A percentile compares a stretch with the other conserved stretches of the same genome.
phyloP scores from a whole-genome alignment of 1,284 basidiomycete genomes.

The Malassezia psittaci region DNA sequence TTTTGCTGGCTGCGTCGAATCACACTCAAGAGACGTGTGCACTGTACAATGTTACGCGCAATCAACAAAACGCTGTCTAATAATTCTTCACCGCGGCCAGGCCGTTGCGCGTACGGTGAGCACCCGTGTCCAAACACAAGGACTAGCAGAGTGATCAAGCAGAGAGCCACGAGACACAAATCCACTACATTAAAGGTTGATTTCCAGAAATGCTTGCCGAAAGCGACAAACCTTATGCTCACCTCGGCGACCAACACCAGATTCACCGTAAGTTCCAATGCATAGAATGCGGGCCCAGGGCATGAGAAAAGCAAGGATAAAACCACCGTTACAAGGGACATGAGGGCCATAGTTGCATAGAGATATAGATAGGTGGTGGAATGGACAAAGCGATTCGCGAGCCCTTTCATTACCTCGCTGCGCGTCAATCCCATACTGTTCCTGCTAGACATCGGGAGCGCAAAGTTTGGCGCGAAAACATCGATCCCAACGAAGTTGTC shows the following conservation, averaged over 20 bases:
- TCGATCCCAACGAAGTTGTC: slow-evolving; percentile 8
- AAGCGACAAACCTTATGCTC: slow-evolving; percentile 34
- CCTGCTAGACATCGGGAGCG: background rate
- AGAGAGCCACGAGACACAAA: slow-evolving; percentile 36
- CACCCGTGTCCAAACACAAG: slow-evolving; percentile 45
- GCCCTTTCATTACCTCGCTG: slow-evolving; percentile 42
- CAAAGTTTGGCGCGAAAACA: slow-evolving; percentile 14
- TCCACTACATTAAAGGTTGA: slow-evolving; percentile 44
- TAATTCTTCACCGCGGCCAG: slow-evolving; percentile 38
- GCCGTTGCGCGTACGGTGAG: slow-evolving; percentile 29
- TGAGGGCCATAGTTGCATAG: slow-evolving; percentile 41
- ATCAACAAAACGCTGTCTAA: slow-evolving; percentile 43
- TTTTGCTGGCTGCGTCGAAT: slow-evolving; percentile 35
- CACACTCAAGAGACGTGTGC: slow-evolving; percentile 36
- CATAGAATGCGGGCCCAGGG: slow-evolving; percentile 40
- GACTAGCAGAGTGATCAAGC: slow-evolving; percentile 37
- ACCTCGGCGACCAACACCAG: slow-evolving; percentile 42
- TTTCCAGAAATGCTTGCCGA: slow-evolving; percentile 47
- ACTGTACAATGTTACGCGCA: slow-evolving; percentile 39
- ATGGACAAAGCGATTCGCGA: slow-evolving; percentile 46
- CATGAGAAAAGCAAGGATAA: slow-evolving; percentile 35
- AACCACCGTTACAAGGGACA: slow-evolving; percentile 39
- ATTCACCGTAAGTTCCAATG: slow-evolving; percentile 40
- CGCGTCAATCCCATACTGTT: slow-evolving; percentile 29
- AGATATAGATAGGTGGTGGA: slow-evolving; percentile 43